Conservation (phyloP, 1,284 basidiomycete species). For the Ustilago tritici region DNA sequence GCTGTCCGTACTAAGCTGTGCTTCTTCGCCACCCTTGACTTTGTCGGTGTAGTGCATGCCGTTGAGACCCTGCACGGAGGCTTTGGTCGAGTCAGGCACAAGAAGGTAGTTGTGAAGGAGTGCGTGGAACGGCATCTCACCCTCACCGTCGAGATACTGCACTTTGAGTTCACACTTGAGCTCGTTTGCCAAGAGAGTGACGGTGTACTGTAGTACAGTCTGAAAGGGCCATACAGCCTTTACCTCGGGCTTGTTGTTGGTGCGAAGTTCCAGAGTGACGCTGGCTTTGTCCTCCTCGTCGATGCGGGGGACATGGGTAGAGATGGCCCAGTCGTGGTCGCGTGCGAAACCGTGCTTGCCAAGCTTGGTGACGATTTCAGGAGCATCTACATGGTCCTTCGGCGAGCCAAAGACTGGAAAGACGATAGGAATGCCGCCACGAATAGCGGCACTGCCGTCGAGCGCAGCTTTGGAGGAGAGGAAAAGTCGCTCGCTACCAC, state of each 20-base stretch:
- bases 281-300: constrained; percentile 40
- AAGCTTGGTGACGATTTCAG: constrained; percentile 40
- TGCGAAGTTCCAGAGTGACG: constrained; percentile 50
- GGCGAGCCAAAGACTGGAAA: constrained; percentile 63
- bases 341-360: constrained; percentile 61
- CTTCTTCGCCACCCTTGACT: constrained; percentile 29
- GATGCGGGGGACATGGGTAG: constrained; percentile 16
- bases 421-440: constrained; percentile 63
- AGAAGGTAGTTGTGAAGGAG: constrained; percentile 69
- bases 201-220: constrained; percentile 44
- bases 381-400: constrained; percentile 48
- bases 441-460: constrained; percentile 53
- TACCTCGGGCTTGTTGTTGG: constrained; percentile 41
- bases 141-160: constrained; percentile 43
- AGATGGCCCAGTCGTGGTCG: constrained; percentile 50
- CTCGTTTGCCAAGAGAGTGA: constrained; percentile 43
- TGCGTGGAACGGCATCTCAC: constrained; percentile 69
- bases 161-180: constrained; percentile 65
- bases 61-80: constrained; percentile 48
- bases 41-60: constrained; percentile 58
- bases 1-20: constrained; percentile 30
- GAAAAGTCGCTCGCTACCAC: constrained; percentile 56
- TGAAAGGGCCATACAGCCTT: constrained; percentile 41
- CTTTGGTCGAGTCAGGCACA: constrained; percentile 62
- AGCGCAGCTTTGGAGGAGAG: constrained; percentile 54